These are phyloP conservation scores for Yarrowia porcina DNA, from an alignment of 805 yeast genomes.

Conservation along the genomic window DNA sequence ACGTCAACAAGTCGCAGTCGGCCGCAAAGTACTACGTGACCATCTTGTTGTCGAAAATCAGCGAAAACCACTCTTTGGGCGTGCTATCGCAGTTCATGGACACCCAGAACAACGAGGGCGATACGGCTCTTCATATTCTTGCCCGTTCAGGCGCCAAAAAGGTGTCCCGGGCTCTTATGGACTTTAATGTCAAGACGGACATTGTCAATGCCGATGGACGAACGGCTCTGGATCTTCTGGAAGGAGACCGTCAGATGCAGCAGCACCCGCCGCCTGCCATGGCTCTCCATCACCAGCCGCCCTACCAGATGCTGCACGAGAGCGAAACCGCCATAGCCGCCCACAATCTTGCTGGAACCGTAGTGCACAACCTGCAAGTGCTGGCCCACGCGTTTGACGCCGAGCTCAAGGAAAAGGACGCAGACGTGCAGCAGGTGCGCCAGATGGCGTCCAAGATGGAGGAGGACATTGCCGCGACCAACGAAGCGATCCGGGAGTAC, in stretches of 20 bases:
- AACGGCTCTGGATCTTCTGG: conserved; percentile 42
- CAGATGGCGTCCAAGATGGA: conserved; percentile 44
- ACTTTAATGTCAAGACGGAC: conserved; percentile 48
- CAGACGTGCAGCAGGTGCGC: conserved; percentile 50
- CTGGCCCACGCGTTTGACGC: conserved; percentile 50
- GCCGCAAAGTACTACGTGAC: conserved; percentile 83
- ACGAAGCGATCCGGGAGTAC: conserved; percentile 35
- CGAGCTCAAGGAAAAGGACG: conserved; percentile 53
- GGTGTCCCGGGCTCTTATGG: conserved; percentile 45
- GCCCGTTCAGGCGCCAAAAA: conserved; percentile 51
- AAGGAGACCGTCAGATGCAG: conserved; percentile 32
- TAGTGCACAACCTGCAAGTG: conserved; percentile 39
- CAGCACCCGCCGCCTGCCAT: conserved; percentile 20
- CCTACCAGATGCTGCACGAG: conserved; percentile 20
- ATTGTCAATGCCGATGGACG: conserved; percentile 44
- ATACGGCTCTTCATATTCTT: conserved; percentile 81
- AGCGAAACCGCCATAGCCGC: conserved; percentile 38
- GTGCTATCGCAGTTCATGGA: conserved; percentile 50
- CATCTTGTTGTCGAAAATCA: conserved; percentile 66
- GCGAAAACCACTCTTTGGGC: conserved; percentile 60
- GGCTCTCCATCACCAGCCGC: neutral
- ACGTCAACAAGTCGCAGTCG: conserved; percentile 64
- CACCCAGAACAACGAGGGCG: conserved; percentile 78
- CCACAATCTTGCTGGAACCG: conserved; percentile 43
- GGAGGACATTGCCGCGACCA: conserved; percentile 42